phyloP scores from a whole-genome alignment of 2,329 filamentous ascomycete species.

The Exophiala bonariae region DNA sequence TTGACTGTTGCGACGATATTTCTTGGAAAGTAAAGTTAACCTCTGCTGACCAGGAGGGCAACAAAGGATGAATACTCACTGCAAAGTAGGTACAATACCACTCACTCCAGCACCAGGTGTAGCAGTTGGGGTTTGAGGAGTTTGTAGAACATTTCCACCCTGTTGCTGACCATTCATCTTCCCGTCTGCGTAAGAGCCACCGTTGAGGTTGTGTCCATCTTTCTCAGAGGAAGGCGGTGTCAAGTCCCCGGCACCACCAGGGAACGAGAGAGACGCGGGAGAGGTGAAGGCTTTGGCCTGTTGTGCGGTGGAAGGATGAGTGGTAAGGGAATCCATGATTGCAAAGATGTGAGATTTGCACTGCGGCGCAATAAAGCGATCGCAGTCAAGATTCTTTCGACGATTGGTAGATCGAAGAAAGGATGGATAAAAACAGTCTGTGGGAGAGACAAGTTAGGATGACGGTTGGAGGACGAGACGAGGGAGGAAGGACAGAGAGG shows the following conservation, averaged over 20 bases:
- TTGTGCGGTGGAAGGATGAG: slow-evolving; percentile 84
- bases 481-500: slow-evolving; percentile 4
- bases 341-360: slow-evolving; percentile 36
- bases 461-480: slow-evolving; percentile 3
- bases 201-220: slow-evolving; percentile 56
- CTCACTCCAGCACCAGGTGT: slow-evolving; percentile 83
- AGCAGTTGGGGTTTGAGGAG: slow-evolving; percentile 85
- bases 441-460: slow-evolving; percentile 1
- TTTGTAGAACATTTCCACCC: slow-evolving; percentile 72
- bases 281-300: slow-evolving; percentile 97
- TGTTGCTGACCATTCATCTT: slow-evolving; percentile 52
- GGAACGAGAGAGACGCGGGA: slow-evolving; percentile 88
- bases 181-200: slow-evolving; percentile 47
- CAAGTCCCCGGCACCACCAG: slow-evolving; percentile 77
- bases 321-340: slow-evolving; percentile 82
- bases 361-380: slow-evolving; percentile 32
- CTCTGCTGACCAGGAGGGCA: slow-evolving; percentile 47
- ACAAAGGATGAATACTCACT: slow-evolving; percentile 73
- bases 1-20: slow-evolving; percentile 99
- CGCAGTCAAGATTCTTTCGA: slow-evolving; percentile 18
- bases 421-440: slow-evolving; percentile 32
- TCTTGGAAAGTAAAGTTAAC: slow-evolving; percentile 62
- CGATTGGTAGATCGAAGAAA: slow-evolving; percentile 19
- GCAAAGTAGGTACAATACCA: slow-evolving; percentile 88
- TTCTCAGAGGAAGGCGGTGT: slow-evolving; percentile 76